Conservation (phyloP, 2,329 filamentous ascomycete genomes). For the Didymella sp. region DNA sequence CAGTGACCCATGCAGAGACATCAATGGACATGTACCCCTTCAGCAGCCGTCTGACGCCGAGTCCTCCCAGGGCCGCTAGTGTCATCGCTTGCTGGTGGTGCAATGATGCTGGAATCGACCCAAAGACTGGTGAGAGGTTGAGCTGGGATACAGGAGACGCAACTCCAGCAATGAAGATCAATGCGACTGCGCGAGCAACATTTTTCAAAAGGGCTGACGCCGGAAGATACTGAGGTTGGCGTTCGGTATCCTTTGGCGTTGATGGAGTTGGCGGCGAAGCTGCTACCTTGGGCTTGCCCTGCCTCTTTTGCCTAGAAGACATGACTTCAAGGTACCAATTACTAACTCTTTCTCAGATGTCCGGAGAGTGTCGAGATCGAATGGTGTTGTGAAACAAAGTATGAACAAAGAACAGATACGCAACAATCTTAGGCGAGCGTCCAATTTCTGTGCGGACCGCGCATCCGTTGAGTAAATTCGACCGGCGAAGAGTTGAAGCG, state of each 20-base stretch:
- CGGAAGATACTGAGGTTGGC: slow-evolving; percentile 32
- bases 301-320: slow-evolving; percentile 45
- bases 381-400: slow-evolving; percentile 2
- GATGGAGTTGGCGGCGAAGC: slow-evolving; percentile 6
- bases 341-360: slow-evolving; percentile 13
- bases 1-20: slow-evolving; percentile 64
- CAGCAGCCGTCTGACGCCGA: slow-evolving; percentile 70
- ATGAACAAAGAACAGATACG: slow-evolving; percentile 27
- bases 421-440: slow-evolving; percentile 20
- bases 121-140: slow-evolving; percentile 85
- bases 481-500: slow-evolving; percentile 25
- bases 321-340: slow-evolving; percentile 26
- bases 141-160: slow-evolving; percentile 76
- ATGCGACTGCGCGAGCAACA: slow-evolving; percentile 43
- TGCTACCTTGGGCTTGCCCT: slow-evolving; percentile 43
- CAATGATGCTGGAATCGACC: slow-evolving; percentile 76
- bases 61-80: slow-evolving; percentile 72
- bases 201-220: slow-evolving; percentile 38
- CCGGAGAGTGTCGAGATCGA: not conserved
- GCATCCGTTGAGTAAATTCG: slow-evolving; percentile 30
- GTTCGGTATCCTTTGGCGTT: slow-evolving; percentile 29
- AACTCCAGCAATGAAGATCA: slow-evolving; percentile 66
- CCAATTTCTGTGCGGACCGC: slow-evolving; percentile 31
- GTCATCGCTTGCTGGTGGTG: slow-evolving; percentile 74
- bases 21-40: slow-evolving; percentile 58